phyloP scores from a whole-genome alignment of 2,329 filamentous ascomycete genomes.

The Botrytis hyacinthi region DNA sequence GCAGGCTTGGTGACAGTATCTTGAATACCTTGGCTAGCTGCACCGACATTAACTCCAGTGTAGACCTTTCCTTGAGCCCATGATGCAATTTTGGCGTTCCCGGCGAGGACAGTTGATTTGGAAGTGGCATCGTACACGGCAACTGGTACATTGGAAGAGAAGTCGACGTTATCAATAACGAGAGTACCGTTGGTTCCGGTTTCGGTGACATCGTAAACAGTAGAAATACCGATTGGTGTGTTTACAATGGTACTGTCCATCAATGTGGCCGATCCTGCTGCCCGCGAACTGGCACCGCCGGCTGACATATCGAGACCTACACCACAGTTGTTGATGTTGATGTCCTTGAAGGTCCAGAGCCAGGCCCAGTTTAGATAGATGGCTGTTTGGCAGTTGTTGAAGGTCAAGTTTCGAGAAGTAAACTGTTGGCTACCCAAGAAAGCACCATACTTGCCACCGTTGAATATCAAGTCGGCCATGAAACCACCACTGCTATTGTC shows the following conservation, averaged over 20 bases:
- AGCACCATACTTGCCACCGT: conserved; percentile 73
- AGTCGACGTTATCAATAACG: conserved; percentile 87
- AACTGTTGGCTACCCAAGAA: conserved; percentile 88
- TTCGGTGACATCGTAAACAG: conserved; percentile 64
- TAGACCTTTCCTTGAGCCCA: conserved; percentile 83
- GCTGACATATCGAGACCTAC: conserved; percentile 77
- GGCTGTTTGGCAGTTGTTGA: conserved; percentile 78
- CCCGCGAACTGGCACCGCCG: conserved; percentile 59
- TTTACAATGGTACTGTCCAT: conserved; percentile 77
- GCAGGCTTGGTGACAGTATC: conserved; percentile 59
- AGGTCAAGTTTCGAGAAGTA: conserved; percentile 77
- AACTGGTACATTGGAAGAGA: conserved; percentile 60
- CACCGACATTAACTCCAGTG: conserved; percentile 43
- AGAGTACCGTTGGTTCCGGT: conserved; percentile 75
- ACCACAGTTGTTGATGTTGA: conserved; percentile 71
- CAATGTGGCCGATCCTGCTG: conserved; percentile 81
- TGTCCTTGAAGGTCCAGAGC: conserved; percentile 76
- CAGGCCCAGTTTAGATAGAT: conserved; percentile 93
- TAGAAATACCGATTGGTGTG: conserved; percentile 73
- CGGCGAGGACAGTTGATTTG: conserved; percentile 60
- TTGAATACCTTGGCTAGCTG: conserved; percentile 59
- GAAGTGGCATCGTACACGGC: conserved; percentile 63
- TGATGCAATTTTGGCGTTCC: conserved; percentile 64
- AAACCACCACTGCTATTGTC: conserved; percentile 83
- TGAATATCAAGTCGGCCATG: conserved; percentile 80